Base-by-base conservation (phyloP, 2,329 filamentous ascomycete species). In the Fusarium sp. region DNA sequence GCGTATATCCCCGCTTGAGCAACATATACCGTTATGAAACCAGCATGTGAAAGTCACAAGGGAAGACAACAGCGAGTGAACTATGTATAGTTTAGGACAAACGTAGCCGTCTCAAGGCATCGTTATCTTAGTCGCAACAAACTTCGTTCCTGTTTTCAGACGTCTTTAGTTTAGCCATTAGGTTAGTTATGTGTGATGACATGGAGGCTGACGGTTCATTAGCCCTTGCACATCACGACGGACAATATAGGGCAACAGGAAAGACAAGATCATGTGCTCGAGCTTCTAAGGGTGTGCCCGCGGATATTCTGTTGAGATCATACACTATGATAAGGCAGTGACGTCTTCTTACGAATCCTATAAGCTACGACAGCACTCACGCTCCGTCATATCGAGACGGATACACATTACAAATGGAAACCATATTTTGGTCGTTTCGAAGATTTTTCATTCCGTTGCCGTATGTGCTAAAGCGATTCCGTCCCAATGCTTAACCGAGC, bases 401-500 rank as follows among this genome's bases (percentile, higher is more conserved):
- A 22, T 35, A 17, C 23, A 37, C 61, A 50, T 64, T 52, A 46
- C 59, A 52, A 4, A 7, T 27, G 32, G 41, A 35, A 60, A 70
- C 51, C 56, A 41, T 43, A 14, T 39, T 27, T 62, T 75, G 65
- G 70, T 73, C 71, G 53, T 75, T 75, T 74, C 63, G 68, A 76
- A 74, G 71, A 74, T 77, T 71, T 76, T 78, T 79, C 69, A 78
- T 80, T 79, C 73, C 77, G 73, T 79, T 76, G 75, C 75, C 77
- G 73, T 76, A 49, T 72, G 74, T 77, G 75, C 76, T 79, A 73
- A 76, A 77, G 77, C 72, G 75, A 73, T 77, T 77, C 74, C 76
- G 73, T 78, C 75, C 78, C 71, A 74, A 78, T 79, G 79, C 76
- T 77, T 75, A 73, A 76, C 76, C 75, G 75, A 79, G 76, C 77